Conservation (phyloP, 2,329 filamentous ascomycete genomes). For the Thelonectria olida region DNA sequence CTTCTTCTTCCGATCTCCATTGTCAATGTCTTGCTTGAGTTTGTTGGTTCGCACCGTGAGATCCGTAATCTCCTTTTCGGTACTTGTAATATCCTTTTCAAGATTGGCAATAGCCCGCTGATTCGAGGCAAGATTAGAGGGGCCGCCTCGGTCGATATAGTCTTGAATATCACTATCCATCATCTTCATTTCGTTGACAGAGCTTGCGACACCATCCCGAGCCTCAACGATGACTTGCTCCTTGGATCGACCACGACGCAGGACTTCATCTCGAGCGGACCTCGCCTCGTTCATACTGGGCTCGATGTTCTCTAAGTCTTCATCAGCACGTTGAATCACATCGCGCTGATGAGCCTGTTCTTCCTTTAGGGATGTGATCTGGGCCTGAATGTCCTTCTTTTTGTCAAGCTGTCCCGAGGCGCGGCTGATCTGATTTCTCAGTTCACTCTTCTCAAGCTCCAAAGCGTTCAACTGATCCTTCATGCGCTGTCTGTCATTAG, state of each 20-base stretch:
- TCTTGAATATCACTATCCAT: slow-evolving; percentile 80
- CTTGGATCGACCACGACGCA: slow-evolving; percentile 74
- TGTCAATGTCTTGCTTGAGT: slow-evolving; percentile 78
- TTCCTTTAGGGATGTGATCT: slow-evolving; percentile 78
- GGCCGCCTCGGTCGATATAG: slow-evolving; percentile 81
- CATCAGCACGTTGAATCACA: slow-evolving; percentile 73
- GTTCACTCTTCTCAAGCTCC: slow-evolving; percentile 81
- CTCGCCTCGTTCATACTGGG: slow-evolving; percentile 81
- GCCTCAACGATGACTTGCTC: slow-evolving; percentile 78
- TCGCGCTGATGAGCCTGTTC: slow-evolving; percentile 75
- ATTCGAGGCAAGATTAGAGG: slow-evolving; percentile 74
- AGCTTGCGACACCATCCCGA: slow-evolving; percentile 76
- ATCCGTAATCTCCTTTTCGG: slow-evolving; percentile 74
- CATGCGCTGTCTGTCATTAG: slow-evolving; percentile 75
- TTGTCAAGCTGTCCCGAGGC: slow-evolving; percentile 82
- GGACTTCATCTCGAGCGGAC: slow-evolving; percentile 79
- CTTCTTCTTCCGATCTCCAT: slow-evolving; percentile 83
- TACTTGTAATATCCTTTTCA: slow-evolving; percentile 69
- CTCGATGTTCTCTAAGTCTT: slow-evolving; percentile 76
- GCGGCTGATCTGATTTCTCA: slow-evolving; percentile 75
- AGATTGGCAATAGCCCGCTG: slow-evolving; percentile 74
- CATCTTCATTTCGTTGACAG: slow-evolving; percentile 78
- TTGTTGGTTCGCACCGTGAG: slow-evolving; percentile 78
- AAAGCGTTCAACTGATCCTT: slow-evolving; percentile 73
- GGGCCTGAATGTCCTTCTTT: slow-evolving; percentile 74